Conservation (phyloP, 148 eudicot species). For the Rhododendron kiyosumense region DNA sequence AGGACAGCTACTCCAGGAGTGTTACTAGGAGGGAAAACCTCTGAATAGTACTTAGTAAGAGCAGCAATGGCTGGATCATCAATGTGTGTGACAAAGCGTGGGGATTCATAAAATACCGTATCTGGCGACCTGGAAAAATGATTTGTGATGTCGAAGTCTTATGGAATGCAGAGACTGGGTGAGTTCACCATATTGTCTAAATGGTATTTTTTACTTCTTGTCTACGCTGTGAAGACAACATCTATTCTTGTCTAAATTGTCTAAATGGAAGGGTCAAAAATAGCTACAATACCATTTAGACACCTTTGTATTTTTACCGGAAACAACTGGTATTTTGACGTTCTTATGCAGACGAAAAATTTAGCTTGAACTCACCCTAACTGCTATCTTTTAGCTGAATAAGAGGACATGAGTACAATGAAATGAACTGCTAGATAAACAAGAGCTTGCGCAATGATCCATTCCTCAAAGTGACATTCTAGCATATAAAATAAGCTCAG, state of each 20-base stretch:
- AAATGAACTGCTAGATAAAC: not conserved
- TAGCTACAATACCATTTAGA: not conserved
- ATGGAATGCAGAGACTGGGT: not conserved
- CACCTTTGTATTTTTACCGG: not conserved
- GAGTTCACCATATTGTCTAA: not conserved
- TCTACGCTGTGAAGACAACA: not conserved
- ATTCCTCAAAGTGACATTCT: not conserved
- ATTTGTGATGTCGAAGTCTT: not conserved
- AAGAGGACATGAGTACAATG: not conserved
- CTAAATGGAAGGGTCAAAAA: not conserved
- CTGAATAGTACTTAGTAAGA: slow-evolving; percentile 78
- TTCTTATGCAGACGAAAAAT: not conserved
- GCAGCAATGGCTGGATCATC: slow-evolving; percentile 98
- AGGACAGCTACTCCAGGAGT: slow-evolving; percentile 81
- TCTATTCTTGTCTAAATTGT: not conserved
- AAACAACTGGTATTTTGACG: not conserved
- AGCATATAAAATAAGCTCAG: not conserved
- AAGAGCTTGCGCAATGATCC: not conserved
- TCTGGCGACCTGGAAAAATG: slow-evolving; percentile 71
- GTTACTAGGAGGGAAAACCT: slow-evolving; percentile 78
- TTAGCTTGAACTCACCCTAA: not conserved
- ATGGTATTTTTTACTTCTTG: not conserved
- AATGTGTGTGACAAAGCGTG: slow-evolving; percentile 95
- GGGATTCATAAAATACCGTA: slow-evolving; percentile 73
- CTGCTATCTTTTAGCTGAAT: not conserved